These are phyloP conservation scores for Aschersonia sp. DNA, from an alignment of 2,329 filamentous ascomycete species.

Conservation along the genomic window DNA sequence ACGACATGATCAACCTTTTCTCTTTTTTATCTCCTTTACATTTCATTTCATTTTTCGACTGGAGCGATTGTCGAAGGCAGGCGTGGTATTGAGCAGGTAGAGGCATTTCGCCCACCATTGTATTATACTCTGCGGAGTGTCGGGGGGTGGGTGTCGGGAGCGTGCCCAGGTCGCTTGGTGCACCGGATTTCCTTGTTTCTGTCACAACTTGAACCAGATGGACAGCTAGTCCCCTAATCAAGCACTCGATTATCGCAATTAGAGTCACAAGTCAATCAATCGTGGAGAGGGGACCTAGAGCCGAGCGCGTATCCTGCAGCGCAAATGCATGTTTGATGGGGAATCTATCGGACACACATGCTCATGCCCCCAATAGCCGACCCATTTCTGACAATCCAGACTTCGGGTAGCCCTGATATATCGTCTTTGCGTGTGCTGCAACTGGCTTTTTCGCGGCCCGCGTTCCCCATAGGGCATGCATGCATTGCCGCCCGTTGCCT, in stretches of 20 bases:
- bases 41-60: neutral
- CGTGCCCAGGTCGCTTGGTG: too few species aligned
- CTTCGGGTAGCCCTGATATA: too few species aligned
- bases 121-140: neutral
- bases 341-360: too few species aligned
- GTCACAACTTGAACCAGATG: neutral
- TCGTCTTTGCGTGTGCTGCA: too few species aligned
- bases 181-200: neutral
- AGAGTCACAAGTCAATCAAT: too few species aligned
- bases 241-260: too few species aligned
- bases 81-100: neutral
- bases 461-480: neutral
- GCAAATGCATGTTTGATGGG: too few species aligned
- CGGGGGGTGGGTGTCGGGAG: too few species aligned
- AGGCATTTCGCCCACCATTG: neutral
- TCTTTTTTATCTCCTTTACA: conserved; percentile 1
- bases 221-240: neutral
- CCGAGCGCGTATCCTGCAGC: too few species aligned
- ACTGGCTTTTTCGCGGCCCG: neutral
- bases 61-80: neutral
- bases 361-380: neutral
- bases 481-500: neutral
- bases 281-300: too few species aligned
- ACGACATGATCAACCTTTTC: neutral
- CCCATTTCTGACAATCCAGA: neutral